These are phyloP conservation scores for Pythium biforme DNA, from an alignment of 352 stramenopile species.

Conservation along the genomic window DNA sequence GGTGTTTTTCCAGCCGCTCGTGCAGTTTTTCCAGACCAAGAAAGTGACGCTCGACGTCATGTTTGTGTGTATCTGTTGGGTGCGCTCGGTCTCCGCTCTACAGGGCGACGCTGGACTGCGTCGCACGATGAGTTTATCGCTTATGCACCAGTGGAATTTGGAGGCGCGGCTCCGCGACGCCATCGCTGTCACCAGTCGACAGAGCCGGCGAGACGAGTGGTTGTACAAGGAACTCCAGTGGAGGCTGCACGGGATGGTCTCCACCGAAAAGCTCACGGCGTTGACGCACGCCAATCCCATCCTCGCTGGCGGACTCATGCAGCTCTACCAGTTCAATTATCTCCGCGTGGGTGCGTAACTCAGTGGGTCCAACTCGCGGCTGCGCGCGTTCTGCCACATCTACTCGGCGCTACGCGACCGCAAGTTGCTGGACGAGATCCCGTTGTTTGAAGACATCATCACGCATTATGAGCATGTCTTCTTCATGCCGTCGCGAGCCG, in stretches of 20 bases:
- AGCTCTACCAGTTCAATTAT: slow-evolving; percentile 31
- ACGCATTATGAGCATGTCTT: slow-evolving; percentile 25
- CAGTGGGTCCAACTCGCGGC: slow-evolving; percentile 26
- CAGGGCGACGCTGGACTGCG: slow-evolving; percentile 7
- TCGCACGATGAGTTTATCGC: neutral
- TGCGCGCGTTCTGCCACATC: slow-evolving; percentile 27
- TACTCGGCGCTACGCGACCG: slow-evolving; percentile 27
- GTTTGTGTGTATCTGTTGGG: slow-evolving; percentile 14
- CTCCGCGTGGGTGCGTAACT: slow-evolving; percentile 23
- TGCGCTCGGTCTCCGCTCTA: neutral
- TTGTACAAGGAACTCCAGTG: neutral
- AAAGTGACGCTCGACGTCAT: neutral
- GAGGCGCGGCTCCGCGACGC: neutral
- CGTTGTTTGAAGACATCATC: slow-evolving; percentile 31
- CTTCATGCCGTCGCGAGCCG: slow-evolving; percentile 28
- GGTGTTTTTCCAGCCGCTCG: slow-evolving; percentile 9
- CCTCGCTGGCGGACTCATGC: slow-evolving; percentile 30
- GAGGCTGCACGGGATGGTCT: neutral
- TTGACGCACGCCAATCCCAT: slow-evolving; percentile 27
- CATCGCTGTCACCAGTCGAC: neutral
- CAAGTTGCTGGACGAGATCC: slow-evolving; percentile 13
- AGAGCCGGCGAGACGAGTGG: neutral
- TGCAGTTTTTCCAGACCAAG: neutral
- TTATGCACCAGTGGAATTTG: slow-evolving; percentile 3
- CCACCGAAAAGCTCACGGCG: slow-evolving; percentile 9